phyloP scores from a whole-genome alignment of 768 basidiomycete species.

The Holtermanniella nyarrowii region DNA sequence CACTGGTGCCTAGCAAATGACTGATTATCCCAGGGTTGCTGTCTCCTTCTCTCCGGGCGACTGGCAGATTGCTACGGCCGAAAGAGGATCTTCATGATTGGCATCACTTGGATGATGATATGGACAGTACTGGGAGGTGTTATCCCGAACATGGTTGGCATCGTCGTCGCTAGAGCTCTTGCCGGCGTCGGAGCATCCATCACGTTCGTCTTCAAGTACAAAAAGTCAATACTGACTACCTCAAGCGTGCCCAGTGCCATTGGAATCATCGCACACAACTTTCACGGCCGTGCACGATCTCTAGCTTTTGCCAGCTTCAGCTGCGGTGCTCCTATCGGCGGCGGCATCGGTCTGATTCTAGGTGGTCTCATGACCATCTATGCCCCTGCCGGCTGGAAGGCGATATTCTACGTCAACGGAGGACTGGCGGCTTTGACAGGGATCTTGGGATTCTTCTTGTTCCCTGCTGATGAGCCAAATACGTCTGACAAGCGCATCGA shows the following conservation, averaged over 20 bases:
- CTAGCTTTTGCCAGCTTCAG: constrained; percentile 73
- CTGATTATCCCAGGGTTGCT: constrained; percentile 53
- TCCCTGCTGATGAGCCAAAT: constrained; percentile 51
- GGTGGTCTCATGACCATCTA: constrained; percentile 65
- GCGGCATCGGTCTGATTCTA: constrained; percentile 56
- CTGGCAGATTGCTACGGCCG: constrained; percentile 50
- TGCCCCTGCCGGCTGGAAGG: constrained; percentile 53
- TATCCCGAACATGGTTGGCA: constrained; percentile 46
- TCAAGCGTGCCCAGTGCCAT: constrained; percentile 40
- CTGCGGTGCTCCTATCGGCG: constrained; percentile 75
- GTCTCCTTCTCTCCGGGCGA: constrained; percentile 27
- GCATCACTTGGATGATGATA: constrained; percentile 49
- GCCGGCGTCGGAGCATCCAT: constrained; percentile 76
- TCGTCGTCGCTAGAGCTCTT: constrained; percentile 63
- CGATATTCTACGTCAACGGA: constrained; percentile 53
- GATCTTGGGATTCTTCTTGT: constrained; percentile 50
- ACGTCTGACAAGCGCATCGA: constrained; percentile 47
- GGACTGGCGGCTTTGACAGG: constrained; percentile 51
- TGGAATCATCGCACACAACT: constrained; percentile 71
- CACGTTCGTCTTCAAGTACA: constrained; percentile 37
- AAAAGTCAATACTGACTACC: no score
- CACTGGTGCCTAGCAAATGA: constrained; percentile 65
- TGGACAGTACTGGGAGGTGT: constrained; percentile 47
- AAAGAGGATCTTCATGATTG: constrained; percentile 56
- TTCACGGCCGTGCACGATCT: constrained; percentile 60